phyloP scores from a whole-genome alignment of 1,284 basidiomycete genomes.

The Ustilago xerochloae region DNA sequence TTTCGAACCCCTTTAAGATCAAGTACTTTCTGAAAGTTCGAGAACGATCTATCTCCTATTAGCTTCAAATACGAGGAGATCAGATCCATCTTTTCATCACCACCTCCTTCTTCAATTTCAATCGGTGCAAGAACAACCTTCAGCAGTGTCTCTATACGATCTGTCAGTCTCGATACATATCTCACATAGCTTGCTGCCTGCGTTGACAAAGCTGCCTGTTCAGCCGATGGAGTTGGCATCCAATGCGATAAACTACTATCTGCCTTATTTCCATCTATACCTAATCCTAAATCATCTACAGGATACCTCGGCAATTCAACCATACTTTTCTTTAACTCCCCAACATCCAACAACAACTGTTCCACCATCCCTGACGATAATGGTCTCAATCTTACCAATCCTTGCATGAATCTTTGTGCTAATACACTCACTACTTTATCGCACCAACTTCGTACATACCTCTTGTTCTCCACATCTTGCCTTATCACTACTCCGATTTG shows the following conservation, averaged over 20 bases:
- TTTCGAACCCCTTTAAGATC: conserved; percentile 86
- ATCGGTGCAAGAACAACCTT: conserved; percentile 48
- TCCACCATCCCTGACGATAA: conserved; percentile 45
- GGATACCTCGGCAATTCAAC: conserved; percentile 60
- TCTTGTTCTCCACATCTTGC: conserved; percentile 65
- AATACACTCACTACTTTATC: conserved; percentile 60
- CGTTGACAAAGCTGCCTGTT: conserved; percentile 38
- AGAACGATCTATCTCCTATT: conserved; percentile 59
- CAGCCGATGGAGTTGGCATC: conserved; percentile 27
- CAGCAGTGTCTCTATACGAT: conserved; percentile 54
- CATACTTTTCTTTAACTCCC: conserved; percentile 49
- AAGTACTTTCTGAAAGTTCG: conserved; percentile 84
- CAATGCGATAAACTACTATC: conserved; percentile 36
- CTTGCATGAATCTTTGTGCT: conserved; percentile 47
- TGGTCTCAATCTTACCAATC: conserved; percentile 58
- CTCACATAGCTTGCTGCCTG: conserved; percentile 52
- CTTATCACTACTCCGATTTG: conserved; percentile 62
- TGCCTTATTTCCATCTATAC: conserved; percentile 17
- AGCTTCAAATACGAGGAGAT: conserved; percentile 56
- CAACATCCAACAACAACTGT: conserved; percentile 56
- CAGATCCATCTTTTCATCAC: conserved; percentile 26
- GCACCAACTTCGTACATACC: conserved; percentile 64
- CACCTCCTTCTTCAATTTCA: conserved; percentile 1
- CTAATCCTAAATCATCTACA: conserved; percentile 34
- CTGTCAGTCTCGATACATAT: conserved; percentile 48